Evolutionary conservation across 140 eudicot genomes (phyloP).

Genomic region (Bidens hawaiensis): DNA sequence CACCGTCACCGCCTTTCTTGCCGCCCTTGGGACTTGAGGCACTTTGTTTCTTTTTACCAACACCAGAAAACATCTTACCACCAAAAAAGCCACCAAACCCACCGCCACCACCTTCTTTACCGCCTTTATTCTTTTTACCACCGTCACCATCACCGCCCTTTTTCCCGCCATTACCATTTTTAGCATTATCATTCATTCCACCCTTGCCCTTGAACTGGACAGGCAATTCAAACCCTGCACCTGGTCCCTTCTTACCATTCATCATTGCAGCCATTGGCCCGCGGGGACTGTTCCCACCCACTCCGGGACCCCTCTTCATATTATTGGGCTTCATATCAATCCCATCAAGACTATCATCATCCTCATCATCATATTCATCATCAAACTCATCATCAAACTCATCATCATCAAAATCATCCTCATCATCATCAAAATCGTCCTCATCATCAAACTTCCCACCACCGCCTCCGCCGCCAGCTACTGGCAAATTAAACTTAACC

Average conservation of each 20-base stretch:
- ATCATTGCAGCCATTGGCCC: slow-evolving; percentile 38
- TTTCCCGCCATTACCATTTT: slow-evolving; percentile 32
- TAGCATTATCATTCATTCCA: slow-evolving; percentile 38
- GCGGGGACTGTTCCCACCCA: slow-evolving; percentile 42
- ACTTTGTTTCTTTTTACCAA: slow-evolving; percentile 29
- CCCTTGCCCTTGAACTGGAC: slow-evolving; percentile 42
- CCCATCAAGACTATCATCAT: slow-evolving; percentile 35
- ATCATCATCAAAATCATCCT: slow-evolving; percentile 55
- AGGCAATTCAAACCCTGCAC: slow-evolving; percentile 49
- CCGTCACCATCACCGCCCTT: slow-evolving; percentile 24
- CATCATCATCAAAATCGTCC: slow-evolving; percentile 46
- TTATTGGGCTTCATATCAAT: slow-evolving; percentile 41
- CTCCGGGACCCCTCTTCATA: slow-evolving; percentile 33
- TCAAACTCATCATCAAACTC: slow-evolving; percentile 47
- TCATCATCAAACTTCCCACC: slow-evolving; percentile 29
- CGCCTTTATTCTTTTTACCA: slow-evolving; percentile 25
- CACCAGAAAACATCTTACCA: slow-evolving; percentile 25
- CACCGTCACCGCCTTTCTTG: slow-evolving; percentile 32
- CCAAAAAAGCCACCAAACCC: slow-evolving; percentile 34
- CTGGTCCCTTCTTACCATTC: slow-evolving; percentile 44
- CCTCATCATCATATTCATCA: slow-evolving; percentile 44
- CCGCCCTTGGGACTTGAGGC: slow-evolving; percentile 32
- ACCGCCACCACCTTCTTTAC: slow-evolving; percentile 23
- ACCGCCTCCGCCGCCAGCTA: slow-evolving; percentile 35
- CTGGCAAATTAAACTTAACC: slow-evolving; percentile 60